Percentiles rank a stretch among this genome's conserved stretches.
These are phyloP conservation scores for Termitomyces sp. DNA, from an alignment of 1,284 basidiomycete genomes.

Conservation along the genomic window DNA sequence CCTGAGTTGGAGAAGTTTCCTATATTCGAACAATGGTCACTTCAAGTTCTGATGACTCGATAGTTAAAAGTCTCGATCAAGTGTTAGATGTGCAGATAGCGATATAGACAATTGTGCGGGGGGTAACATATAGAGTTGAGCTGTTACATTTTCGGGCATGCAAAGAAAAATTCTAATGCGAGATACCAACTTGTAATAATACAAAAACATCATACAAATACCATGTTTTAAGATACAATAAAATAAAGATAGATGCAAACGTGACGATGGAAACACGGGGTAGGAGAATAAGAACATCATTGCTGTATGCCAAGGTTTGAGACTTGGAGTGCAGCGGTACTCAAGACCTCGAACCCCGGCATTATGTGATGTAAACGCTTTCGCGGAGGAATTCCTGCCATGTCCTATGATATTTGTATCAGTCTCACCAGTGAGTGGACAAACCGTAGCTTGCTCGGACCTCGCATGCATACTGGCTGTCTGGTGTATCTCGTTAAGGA, in stretches of 20 bases:
- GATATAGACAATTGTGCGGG: background rate
- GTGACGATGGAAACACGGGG: background rate
- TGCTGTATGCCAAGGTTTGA: conserved; percentile 42
- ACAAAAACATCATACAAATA: conserved; percentile 2
- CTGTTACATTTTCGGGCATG: background rate
- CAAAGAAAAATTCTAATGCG: background rate
- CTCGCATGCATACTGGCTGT: conserved; percentile 41
- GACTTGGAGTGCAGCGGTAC: conserved; percentile 42
- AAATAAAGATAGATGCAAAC: conserved; percentile 15
- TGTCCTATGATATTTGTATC: conserved; percentile 35
- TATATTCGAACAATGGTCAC: background rate
- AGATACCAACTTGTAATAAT: conserved; percentile 3
- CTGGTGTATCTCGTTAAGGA: conserved; percentile 18
- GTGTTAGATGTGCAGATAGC: background rate
- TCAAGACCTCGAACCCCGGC: conserved; percentile 45
- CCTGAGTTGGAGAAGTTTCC: background rate
- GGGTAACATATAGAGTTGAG: background rate
- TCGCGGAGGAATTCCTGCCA: conserved; percentile 48
- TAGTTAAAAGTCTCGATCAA: background rate
- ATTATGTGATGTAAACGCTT: conserved; percentile 61
- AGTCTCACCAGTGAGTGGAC: conserved; percentile 9
- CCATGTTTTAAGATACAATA: conserved; percentile 5
- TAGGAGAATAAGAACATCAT: conserved; percentile 20
- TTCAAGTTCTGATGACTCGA: background rate
- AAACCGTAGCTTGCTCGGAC: conserved; percentile 21